Conservation (phyloP, 208 protist genomes). For the Zelonia costaricensis region DNA sequence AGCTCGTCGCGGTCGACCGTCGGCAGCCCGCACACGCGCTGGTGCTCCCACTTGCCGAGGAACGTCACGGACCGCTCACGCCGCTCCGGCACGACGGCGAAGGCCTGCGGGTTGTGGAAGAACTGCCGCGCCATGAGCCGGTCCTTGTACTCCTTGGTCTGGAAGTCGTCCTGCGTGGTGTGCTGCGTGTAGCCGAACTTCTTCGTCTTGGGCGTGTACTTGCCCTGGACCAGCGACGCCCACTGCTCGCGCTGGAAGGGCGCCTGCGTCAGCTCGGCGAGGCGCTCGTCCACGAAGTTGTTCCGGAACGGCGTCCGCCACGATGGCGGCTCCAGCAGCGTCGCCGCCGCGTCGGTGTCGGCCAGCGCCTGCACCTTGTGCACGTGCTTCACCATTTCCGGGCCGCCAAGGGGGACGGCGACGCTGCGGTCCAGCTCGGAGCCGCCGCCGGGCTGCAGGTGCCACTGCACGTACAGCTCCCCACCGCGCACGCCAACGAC, state of each 20-base stretch:
- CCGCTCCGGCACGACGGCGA: conserved; percentile 82
- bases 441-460: conserved; percentile 54
- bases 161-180: conserved; percentile 87
- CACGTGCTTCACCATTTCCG: conserved; percentile 36
- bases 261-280: conserved; percentile 66
- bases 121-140: conserved; percentile 81
- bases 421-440: conserved; percentile 67
- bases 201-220: conserved; percentile 89
- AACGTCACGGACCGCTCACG: conserved; percentile 71
- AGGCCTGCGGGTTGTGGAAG: conserved; percentile 85
- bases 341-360: conserved; percentile 18
- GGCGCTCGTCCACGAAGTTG: conserved; percentile 80
- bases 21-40: conserved; percentile 73
- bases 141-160: conserved; percentile 92
- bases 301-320: conserved; percentile 93
- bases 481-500: conserved; percentile 80
- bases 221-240: conserved; percentile 72
- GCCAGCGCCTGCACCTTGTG: conserved; percentile 44
- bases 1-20: conserved; percentile 90
- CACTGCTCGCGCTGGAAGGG: conserved; percentile 82
- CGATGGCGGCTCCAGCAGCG: conserved; percentile 76
- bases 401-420: conserved; percentile 58
- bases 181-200: conserved; percentile 89
- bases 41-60: conserved; percentile 79
- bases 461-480: conserved; percentile 83